Conservation (phyloP, 768 basidiomycete species). For the Suillus lakei region DNA sequence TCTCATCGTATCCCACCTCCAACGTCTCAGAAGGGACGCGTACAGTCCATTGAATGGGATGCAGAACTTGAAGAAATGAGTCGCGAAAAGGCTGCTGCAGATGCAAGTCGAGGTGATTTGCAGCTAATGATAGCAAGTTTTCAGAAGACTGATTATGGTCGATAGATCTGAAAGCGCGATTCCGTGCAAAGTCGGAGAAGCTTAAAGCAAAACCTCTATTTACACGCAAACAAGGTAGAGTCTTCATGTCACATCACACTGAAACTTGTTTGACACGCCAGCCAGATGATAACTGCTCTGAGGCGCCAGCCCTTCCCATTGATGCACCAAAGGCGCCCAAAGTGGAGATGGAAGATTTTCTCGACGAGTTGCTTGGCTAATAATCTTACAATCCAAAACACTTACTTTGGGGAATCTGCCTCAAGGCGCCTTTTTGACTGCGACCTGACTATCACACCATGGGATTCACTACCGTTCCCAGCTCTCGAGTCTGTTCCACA, state of each 20-base stretch:
- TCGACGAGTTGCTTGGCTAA: constrained; percentile 66
- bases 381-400: too few relatives aligned
- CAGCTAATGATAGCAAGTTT: background rate
- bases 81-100: constrained; percentile 73
- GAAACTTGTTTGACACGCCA: background rate
- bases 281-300: constrained; percentile 39
- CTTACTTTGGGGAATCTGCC: too few relatives aligned
- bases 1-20: constrained; percentile 26
- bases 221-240: constrained; percentile 42
- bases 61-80: constrained; percentile 64
- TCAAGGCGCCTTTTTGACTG: too few relatives aligned
- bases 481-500: too few relatives aligned
- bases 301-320: constrained; percentile 60
- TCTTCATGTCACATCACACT: background rate
- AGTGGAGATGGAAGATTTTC: constrained; percentile 69
- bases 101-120: constrained; percentile 62
- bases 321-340: constrained; percentile 46
- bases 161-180: constrained; percentile 62
- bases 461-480: too few relatives aligned
- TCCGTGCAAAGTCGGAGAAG: constrained; percentile 58
- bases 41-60: constrained; percentile 72
- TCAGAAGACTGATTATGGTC: background rate
- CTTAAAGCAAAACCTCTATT: constrained; percentile 43
- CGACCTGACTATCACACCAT: too few relatives aligned
- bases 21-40: constrained; percentile 62